phyloP scores from a whole-genome alignment of 257 asterid genomes.

The Scutellaria baicalensis region DNA sequence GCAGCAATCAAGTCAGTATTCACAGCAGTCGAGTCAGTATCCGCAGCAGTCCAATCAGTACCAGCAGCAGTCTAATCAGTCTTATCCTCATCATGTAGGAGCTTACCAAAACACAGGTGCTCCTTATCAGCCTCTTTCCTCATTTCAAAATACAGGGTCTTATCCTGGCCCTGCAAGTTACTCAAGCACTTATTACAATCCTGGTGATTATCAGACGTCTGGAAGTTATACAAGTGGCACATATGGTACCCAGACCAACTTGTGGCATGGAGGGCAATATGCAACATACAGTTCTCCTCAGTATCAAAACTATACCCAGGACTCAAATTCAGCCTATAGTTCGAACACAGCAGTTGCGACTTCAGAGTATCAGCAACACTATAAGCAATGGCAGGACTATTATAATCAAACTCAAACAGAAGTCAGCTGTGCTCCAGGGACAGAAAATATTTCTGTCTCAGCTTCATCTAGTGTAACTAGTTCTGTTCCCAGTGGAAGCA shows the following conservation, averaged over 20 bases:
- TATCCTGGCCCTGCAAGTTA: conserved; percentile 98
- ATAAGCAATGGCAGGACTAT: conserved; percentile 92
- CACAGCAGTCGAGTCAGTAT: conserved; percentile 25
- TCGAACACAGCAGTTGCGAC: conserved; percentile 51
- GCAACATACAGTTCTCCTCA: conserved; percentile 61
- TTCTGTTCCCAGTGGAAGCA: conserved; percentile 50
- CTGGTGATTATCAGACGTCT: conserved; percentile 99
- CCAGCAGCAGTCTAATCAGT: conserved; percentile 58
- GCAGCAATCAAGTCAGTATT: conserved; percentile 31
- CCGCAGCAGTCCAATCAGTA: conserved; percentile 31
- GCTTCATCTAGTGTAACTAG: conserved; percentile 43
- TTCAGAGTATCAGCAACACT: conserved; percentile 67
- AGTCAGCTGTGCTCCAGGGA: conserved; percentile 99
- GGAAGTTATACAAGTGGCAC: conserved; percentile 85
- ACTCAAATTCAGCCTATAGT: conserved; percentile 65
- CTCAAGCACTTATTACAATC: conserved; percentile 99
- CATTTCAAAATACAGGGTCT: conserved; percentile 99
- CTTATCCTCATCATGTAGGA: conserved; percentile 65
- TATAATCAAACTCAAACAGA: conserved; percentile 84
- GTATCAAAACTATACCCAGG: conserved; percentile 68
- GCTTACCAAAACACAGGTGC: conserved; percentile 99
- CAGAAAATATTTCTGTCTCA: conserved; percentile 69
- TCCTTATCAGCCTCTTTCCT: conserved; percentile 99
- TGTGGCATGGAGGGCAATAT: conserved; percentile 86
- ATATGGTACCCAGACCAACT: conserved; percentile 62